Evolutionary conservation across 805 yeast species (phyloP).

Genomic region (Candida railenensis): DNA sequence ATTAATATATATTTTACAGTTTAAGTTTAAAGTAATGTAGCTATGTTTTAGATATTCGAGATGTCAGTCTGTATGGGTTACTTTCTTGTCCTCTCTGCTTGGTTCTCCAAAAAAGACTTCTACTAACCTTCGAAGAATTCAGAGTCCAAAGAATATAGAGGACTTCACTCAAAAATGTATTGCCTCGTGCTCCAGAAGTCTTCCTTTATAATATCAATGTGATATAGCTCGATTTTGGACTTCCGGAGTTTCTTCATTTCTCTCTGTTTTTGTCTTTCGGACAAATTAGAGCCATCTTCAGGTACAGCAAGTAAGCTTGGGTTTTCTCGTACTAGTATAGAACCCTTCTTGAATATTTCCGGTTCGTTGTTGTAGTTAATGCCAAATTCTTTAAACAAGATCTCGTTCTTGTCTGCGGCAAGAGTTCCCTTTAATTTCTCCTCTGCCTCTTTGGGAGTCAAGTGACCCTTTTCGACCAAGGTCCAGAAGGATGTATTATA

Average conservation of each 20-base stretch:
- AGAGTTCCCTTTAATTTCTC: conserved; percentile 71
- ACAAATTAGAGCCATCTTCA: conserved; percentile 8
- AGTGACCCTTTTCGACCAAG: conserved; percentile 64
- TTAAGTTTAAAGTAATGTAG: background rate
- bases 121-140: no score
- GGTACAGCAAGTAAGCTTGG: conserved; percentile 16
- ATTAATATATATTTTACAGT: background rate
- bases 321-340: conserved; percentile 54
- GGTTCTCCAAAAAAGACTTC: no score
- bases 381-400: conserved; percentile 71
- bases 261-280: conserved; percentile 49
- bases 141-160: no score
- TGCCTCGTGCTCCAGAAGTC: conserved; percentile 59
- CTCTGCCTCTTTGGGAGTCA: conserved; percentile 82
- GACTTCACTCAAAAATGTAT: conserved; percentile 16
- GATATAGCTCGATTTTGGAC: conserved; percentile 43
- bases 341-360: conserved; percentile 85
- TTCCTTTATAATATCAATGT: conserved; percentile 64
- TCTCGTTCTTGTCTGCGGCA: conserved; percentile 84
- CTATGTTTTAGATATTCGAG: no score
- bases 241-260: conserved; percentile 48
- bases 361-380: conserved; percentile 91
- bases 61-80: no score
- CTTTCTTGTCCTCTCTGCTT: no score
- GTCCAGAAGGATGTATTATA: conserved; percentile 95